Base-by-base conservation (phyloP, 1,139 yeast species). In the Debaryomycetaceae sp. region DNA sequence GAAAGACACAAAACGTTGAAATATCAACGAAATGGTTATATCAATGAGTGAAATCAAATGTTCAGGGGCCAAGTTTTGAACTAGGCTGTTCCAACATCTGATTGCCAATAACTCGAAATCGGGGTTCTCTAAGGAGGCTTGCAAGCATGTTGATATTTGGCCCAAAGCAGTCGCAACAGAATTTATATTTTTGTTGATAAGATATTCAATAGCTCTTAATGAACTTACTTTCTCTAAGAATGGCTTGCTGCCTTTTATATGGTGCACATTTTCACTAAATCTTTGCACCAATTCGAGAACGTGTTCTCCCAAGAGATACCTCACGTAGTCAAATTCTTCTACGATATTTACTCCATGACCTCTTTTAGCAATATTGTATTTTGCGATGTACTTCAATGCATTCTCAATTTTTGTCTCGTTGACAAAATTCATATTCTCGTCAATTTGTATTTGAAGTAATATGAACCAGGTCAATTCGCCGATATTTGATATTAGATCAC, bases 91-190 rank as follows among this genome's bases (percentile, higher is more conserved):
- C 84, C 96, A 84, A 41, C 95, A 84, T 34, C 72, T 67, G 39
- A 92, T 64, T 0, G 94, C 81, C 30, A 76, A 75, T 15, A 67
- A 67, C 46, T 84, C 83, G 18, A 89, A 73, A 24, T 78, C 81
- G 0, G 73, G 63, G 17, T 75, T 75, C 31, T 83, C 91, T 26
- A 91, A 62, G 0, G 94, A 84, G 0, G 92, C 81, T 54, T 89
- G 97, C 15, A 94, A 65, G 51, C 95, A 86, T 1, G 95, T 85
- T 42, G 89, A 83, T 5, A 94, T 77, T 56, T 92, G 98, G 0
- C 97, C 96, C 29, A 91, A 66, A 0, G 95, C 92, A 4, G 88
- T 77, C 2, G 85, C 79, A 14, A 87, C 78, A 1, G 83, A 75
- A 4, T 71, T 58, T 5, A 81, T 79, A 22, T 86, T 72, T n/a